Evolutionary conservation across 768 basidiomycete species (phyloP), one percentile per base, ranked within the genome.

Genomic region (Agaricus blazei): DNA sequence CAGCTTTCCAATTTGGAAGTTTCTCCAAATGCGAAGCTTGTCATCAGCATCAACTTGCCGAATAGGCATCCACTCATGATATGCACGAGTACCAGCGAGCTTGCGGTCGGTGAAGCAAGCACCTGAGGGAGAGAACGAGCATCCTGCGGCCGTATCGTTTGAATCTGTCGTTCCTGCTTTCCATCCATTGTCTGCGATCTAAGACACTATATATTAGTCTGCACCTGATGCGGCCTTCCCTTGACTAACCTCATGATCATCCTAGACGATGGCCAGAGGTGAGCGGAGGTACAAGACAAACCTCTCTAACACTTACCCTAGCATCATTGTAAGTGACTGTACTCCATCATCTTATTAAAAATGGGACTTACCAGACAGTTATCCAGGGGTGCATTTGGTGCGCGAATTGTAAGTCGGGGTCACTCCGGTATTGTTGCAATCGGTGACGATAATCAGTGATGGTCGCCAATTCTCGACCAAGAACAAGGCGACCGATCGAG

Each of bases 41-140:
- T 83, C 80, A 49, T 74, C 73, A 1, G 73, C 72, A 40, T 75
- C 74, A 14, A 84, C 79, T 58, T 83, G 79, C 7, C 83, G 74
- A 57, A 84, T 80, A 11, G 81, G 82, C 70, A 84, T 76, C 82
- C 82, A 83, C 58, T 83, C 81, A 60, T 83, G 80, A 60, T 82
- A 82, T 0, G 80, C 81, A 34, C 81, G 70, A 26, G 83, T 75
- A 7, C 79, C 83, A 43, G 82, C 80, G 2, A 81, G 64, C 64
- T 83, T 84, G 37, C 83, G 68, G 62, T 83, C 79, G 3, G 80
- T 80, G 67, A 83, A 83, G 61, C 80, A 80, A 11, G 79, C 79
- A 1, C 76, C 79, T 1, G 79, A 79, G 1, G 77, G 64, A 3
- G 80, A 80, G 63, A 79, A 81, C 15, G 69, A 59, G 58, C 78